Conservation (phyloP, 2,329 filamentous ascomycete species). For the Xylariaceae sp. region DNA sequence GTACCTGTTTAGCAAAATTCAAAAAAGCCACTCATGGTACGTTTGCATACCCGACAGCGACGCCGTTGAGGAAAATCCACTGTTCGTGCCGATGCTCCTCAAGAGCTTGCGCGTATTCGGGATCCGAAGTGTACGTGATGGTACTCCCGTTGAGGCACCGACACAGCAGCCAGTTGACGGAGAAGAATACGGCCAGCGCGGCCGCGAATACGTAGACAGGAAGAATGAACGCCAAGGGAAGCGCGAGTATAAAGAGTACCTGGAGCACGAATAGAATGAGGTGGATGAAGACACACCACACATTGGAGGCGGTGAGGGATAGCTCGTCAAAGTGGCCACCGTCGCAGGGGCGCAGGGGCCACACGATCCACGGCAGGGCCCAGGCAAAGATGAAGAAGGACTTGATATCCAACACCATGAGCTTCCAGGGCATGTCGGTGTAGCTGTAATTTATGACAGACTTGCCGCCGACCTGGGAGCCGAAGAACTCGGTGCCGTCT, state of each 20-base stretch:
- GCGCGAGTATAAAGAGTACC: slow-evolving; percentile 47
- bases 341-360: slow-evolving; percentile 45
- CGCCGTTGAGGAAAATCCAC: slow-evolving; percentile 77
- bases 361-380: slow-evolving; percentile 54
- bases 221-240: slow-evolving; percentile 44
- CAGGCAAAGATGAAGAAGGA: slow-evolving; percentile 48
- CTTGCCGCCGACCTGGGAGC: slow-evolving; percentile 49
- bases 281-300: slow-evolving; percentile 51
- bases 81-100: slow-evolving; percentile 54
- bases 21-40: neutral
- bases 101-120: slow-evolving; percentile 40
- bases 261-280: slow-evolving; percentile 52
- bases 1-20: slow-evolving; percentile 1
- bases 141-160: slow-evolving; percentile 44
- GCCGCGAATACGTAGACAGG: slow-evolving; percentile 40
- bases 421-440: slow-evolving; percentile 46
- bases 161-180: slow-evolving; percentile 45
- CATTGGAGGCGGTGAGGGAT: slow-evolving; percentile 48
- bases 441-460: slow-evolving; percentile 55
- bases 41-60: slow-evolving; percentile 48
- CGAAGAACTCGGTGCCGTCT: slow-evolving; percentile 44
- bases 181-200: slow-evolving; percentile 35
- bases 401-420: slow-evolving; percentile 45
- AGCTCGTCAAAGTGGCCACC: slow-evolving; percentile 57
- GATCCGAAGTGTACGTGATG: slow-evolving; percentile 43